phyloP scores from a whole-genome alignment of 208 protist genomes.

The Acanthamoeba quina region DNA sequence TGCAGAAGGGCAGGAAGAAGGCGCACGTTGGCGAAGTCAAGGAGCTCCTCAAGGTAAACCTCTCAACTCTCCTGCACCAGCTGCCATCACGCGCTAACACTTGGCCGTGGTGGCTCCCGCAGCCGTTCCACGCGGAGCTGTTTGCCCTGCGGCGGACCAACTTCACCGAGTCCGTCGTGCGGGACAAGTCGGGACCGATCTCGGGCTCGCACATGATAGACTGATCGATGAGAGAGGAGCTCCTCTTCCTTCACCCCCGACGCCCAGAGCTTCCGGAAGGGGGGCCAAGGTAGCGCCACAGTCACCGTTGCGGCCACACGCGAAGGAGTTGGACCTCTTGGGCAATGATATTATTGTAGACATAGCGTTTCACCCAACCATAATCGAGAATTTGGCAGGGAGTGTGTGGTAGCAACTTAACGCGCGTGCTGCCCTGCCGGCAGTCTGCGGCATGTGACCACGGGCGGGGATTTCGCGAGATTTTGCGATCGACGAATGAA shows the following conservation, averaged over 20 bases:
- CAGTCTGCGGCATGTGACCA: background rate
- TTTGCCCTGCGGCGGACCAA: constrained; percentile 71
- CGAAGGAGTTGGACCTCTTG: too few species aligned
- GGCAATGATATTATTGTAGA: too few species aligned
- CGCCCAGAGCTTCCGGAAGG: too few species aligned
- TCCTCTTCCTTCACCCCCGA: too few species aligned
- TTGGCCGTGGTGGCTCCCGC: background rate
- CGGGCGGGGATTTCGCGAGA: too few species aligned
- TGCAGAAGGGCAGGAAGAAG: constrained; percentile 82
- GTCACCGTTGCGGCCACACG: too few species aligned
- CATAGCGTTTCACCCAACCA: too few species aligned
- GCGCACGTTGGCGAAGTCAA: constrained; percentile 75
- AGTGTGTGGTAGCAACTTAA: too few species aligned
- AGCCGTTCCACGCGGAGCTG: constrained; percentile 81
- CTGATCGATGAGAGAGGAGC: background rate
- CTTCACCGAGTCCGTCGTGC: constrained; percentile 74
- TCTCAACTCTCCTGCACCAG: background rate
- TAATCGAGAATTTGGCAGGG: too few species aligned
- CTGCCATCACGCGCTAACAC: background rate
- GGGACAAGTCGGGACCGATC: constrained; percentile 74
- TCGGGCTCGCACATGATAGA: constrained; percentile 82
- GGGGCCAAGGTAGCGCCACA: too few species aligned
- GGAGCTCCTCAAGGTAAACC: constrained; percentile 71
- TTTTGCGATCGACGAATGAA: too few species aligned
- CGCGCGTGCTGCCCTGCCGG: too few species aligned